Evolutionary conservation across 2,329 filamentous ascomycete genomes (phyloP), one percentile per base, ranked within the genome.

Genomic region (Diaporthe caulivora): DNA sequence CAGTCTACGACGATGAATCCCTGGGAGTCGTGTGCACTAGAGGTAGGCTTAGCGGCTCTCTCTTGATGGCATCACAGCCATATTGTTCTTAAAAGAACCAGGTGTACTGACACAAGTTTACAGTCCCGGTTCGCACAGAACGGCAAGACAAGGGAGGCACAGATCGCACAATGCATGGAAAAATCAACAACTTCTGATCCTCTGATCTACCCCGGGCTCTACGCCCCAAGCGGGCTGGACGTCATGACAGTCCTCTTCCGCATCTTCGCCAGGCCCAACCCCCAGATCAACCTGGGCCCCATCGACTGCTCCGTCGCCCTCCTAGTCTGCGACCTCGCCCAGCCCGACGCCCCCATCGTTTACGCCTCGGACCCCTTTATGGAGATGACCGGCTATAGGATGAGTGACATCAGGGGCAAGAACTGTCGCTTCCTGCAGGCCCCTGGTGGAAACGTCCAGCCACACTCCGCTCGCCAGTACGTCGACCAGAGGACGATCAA

Each of bases 351-450:
- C 40, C 95, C 95, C 3, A 95, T 97, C 74, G 90, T 97, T 11
- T 97, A 97, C 80, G 94, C 92, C 76, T 96, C 94, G 1, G 93
- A 95, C 8, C 89, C 94, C 40, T 98, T 97, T 80, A 89, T 91
- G 77, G 86, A 92, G 9, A 84, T 97, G 76, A 97, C 95, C 0
- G 95, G 94, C 37, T 98, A 97, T 81, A 89, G 89, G 1, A 87
- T 89, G 75, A 85, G 89, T 73, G 95, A 97, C 82, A 92, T 95
- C 34, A 81, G 95, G 6, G 95, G 94, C 17, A 87, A 89, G 58
- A 97, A 97, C 81, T 97, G 94, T 80, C 93, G 94, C 15, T 97
- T 97, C 79, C 87, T 98, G 18, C 95, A 97, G 80, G 90, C 90
- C 0, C 94, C 94, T 1, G 91, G 92, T 65, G 92, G 92, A 6